phyloP scores from a whole-genome alignment of 768 basidiomycete genomes.

The Russula ochroleuca region DNA sequence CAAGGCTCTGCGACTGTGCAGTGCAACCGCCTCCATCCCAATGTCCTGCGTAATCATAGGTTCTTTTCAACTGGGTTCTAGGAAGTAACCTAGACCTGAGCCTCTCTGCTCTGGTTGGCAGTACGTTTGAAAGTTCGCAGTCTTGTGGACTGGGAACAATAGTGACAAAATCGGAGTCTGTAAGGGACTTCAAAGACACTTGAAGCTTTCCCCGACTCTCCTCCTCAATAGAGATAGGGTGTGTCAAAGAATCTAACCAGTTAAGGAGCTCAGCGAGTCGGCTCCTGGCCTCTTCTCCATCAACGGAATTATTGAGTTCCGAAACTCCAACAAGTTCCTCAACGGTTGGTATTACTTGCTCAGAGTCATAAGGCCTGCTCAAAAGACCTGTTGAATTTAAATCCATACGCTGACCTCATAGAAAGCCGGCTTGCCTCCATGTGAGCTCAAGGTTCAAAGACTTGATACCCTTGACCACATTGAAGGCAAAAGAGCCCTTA shows the following conservation, averaged over 20 bases:
- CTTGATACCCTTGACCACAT: slow-evolving; percentile 15
- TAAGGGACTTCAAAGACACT: background rate
- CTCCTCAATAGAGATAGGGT: slow-evolving; percentile 4
- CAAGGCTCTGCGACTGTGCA: background rate
- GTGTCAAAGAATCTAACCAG: background rate
- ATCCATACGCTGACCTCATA: background rate
- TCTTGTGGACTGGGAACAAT: background rate
- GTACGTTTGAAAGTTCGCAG: slow-evolving; percentile 2
- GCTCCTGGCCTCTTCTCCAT: background rate
- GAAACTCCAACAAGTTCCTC: slow-evolving; percentile 22
- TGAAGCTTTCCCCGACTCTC: slow-evolving; percentile 9
- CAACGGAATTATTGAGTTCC: background rate
- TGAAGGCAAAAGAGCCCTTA: slow-evolving; percentile 3
- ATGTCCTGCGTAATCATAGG: background rate
- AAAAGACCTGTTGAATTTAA: slow-evolving; percentile 4
- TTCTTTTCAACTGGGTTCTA: background rate
- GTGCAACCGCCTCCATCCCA: background rate
- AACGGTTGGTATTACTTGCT: slow-evolving; percentile 11
- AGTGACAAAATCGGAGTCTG: background rate
- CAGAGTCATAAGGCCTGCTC: slow-evolving; percentile 16
- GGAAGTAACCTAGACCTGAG: background rate
- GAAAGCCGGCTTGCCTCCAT: slow-evolving; percentile 17
- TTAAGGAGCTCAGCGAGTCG: slow-evolving; percentile 1
- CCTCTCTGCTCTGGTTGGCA: slow-evolving; percentile 19
- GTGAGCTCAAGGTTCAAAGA: slow-evolving; percentile 23